These are phyloP conservation scores for Tarenaya hassleriana DNA, from an alignment of 345 rosid genomes.

Conservation along the genomic window DNA sequence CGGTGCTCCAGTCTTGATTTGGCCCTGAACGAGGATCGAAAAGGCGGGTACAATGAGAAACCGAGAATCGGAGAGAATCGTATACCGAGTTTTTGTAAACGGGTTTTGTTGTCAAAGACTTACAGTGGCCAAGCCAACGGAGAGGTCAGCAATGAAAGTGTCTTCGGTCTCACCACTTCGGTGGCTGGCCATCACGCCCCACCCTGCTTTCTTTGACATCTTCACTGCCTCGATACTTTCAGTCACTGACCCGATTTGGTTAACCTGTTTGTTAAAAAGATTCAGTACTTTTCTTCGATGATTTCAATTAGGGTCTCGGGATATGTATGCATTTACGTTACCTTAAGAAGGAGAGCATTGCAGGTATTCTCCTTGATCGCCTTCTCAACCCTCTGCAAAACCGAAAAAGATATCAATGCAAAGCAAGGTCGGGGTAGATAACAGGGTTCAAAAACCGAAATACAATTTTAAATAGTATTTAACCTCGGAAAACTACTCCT, in stretches of 20 bases:
- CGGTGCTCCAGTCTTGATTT: conserved; percentile 96
- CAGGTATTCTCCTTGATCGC: conserved; percentile 77
- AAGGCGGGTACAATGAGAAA: conserved; percentile 6
- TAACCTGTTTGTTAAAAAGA: conserved; percentile 46
- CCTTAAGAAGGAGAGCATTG: conserved; percentile 97
- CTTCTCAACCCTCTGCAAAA: conserved; percentile 78
- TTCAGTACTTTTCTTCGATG: background rate
- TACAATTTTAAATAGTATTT: too few species aligned
- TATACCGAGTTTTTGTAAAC: background rate
- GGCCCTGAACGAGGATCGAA: conserved; percentile 47
- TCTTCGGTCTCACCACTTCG: conserved; percentile 98
- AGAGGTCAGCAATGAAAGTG: conserved; percentile 89
- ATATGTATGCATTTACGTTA: conserved; percentile 15
- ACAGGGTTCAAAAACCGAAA: too few species aligned
- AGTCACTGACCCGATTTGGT: conserved; percentile 95
- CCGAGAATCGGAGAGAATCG: background rate
- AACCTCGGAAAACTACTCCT: too few species aligned
- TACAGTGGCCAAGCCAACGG: conserved; percentile 94
- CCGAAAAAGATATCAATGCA: background rate
- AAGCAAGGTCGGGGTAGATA: too few species aligned
- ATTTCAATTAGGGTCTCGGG: background rate
- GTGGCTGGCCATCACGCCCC: conserved; percentile 99
- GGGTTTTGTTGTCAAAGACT: conserved; percentile 10
- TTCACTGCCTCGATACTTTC: conserved; percentile 97
- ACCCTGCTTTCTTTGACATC: conserved; percentile 96